Evolutionary conservation across 1,284 basidiomycete species (phyloP).

Genomic region (Pyrrhoderma noxium): DNA sequence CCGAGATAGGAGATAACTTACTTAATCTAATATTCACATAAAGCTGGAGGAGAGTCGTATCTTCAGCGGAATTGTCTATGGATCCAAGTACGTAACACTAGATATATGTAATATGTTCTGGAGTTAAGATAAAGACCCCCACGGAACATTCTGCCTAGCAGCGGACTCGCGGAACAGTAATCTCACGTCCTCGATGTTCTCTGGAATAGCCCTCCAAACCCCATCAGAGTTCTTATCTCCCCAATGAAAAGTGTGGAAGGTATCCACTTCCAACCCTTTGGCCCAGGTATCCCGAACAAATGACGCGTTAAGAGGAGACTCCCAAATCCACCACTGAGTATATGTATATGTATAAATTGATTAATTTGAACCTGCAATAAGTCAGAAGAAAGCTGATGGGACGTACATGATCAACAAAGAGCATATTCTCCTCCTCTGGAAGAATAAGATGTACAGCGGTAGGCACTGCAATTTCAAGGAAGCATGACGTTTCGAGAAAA

Average conservation of each 20-base stretch:
- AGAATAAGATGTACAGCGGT: conserved; percentile 37
- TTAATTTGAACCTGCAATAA: too few species aligned
- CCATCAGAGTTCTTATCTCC: conserved; percentile 32
- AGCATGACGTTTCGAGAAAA: conserved; percentile 42
- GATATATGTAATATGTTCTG: too few species aligned
- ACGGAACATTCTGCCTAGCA: conserved; percentile 27
- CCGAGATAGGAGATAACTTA: too few species aligned
- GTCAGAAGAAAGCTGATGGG: background rate
- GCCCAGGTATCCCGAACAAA: conserved; percentile 42
- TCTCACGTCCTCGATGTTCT: conserved; percentile 33
- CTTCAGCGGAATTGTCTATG: too few species aligned
- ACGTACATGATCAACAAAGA: conserved; percentile 42
- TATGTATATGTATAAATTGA: conserved; percentile 1
- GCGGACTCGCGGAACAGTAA: conserved; percentile 33
- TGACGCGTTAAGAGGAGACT: conserved; percentile 37
- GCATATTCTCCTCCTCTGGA: conserved; percentile 33
- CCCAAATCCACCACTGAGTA: conserved; percentile 41
- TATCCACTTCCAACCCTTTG: conserved; percentile 40
- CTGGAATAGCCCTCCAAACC: conserved; percentile 31
- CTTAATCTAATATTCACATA: too few species aligned
- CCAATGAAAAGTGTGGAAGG: conserved; percentile 46
- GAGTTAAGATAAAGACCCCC: background rate
- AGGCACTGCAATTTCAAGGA: conserved; percentile 42
- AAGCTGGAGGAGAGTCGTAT: too few species aligned
- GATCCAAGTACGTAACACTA: too few species aligned